Conservation (phyloP, 805 yeast species). For the Kazachstania taianensis region DNA sequence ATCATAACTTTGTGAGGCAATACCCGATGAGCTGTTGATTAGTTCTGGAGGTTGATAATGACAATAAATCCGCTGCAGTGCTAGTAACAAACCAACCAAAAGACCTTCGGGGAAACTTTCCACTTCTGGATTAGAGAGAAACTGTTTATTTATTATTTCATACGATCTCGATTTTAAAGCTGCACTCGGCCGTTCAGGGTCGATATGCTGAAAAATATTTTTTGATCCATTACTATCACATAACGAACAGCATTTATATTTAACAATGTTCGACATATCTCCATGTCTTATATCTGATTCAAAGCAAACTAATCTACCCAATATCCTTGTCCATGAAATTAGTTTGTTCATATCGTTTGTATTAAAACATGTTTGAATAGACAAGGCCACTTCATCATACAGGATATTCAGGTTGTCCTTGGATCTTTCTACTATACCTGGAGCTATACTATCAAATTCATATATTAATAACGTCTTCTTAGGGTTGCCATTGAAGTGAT, state of each 20-base stretch:
- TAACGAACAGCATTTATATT: conserved; percentile 5
- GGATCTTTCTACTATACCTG: conserved; percentile 7
- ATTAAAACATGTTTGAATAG: conserved; percentile 11
- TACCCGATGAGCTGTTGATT: conserved; percentile 5
- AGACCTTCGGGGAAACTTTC: conserved; percentile 22
- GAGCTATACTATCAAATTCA: conserved; percentile 7
- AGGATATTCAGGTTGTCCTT: conserved; percentile 4
- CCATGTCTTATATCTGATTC: conserved; percentile 5
- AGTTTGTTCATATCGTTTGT: conserved; percentile 12
- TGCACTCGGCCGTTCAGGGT: conserved; percentile 26
- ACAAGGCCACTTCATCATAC: conserved; percentile 11
- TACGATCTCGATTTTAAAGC: conserved; percentile 15
- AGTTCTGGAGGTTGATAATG: conserved; percentile 43
- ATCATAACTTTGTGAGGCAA: conserved; percentile 21
- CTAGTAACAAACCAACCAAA: conserved; percentile 35
- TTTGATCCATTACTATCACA: conserved; percentile 17
- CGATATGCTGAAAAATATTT: conserved; percentile 12
- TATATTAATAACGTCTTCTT: conserved; percentile 4
- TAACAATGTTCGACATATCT: not conserved
- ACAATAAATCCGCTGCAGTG: conserved; percentile 40
- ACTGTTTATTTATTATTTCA: conserved; percentile 20
- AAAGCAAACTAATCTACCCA: conserved; percentile 19
- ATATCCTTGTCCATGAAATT: conserved; percentile 12
- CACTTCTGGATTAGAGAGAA: conserved; percentile 16
- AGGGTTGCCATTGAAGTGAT: conserved; percentile 2